Evolutionary conservation across 2,329 filamentous ascomycete species (phyloP).

Genomic region (Diaporthe citri): DNA sequence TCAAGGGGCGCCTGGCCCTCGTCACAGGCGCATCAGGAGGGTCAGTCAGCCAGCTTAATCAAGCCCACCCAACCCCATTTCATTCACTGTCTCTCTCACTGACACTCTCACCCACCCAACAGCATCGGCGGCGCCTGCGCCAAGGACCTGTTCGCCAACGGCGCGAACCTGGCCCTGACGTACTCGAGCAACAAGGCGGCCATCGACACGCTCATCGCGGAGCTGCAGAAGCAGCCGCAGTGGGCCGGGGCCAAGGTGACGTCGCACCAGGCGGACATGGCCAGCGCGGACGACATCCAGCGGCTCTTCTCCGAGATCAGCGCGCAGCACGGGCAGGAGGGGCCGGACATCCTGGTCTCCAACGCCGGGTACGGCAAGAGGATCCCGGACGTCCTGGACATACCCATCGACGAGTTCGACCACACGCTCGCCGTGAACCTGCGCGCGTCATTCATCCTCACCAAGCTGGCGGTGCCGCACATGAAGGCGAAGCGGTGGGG

Average conservation of each 20-base stretch:
- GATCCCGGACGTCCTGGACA: conserved; percentile 68
- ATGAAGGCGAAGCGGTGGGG: conserved; percentile 74
- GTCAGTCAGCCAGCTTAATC: no score
- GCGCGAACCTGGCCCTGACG: conserved; percentile 69
- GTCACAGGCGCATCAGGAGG: conserved; percentile 73
- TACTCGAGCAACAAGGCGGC: conserved; percentile 65
- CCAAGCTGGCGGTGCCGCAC: conserved; percentile 69
- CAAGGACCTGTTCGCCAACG: conserved; percentile 63
- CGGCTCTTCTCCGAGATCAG: conserved; percentile 67
- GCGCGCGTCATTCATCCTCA: conserved; percentile 71
- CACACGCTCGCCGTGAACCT: conserved; percentile 73
- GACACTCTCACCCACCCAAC: neutral
- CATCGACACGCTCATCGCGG: conserved; percentile 58
- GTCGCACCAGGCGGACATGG: conserved; percentile 70
- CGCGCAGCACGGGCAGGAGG: conserved; percentile 60
- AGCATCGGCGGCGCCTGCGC: conserved; percentile 74
- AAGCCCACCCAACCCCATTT: neutral
- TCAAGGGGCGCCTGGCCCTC: conserved; percentile 67
- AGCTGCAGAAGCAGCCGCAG: conserved; percentile 52
- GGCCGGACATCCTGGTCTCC: conserved; percentile 73
- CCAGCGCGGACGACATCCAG: conserved; percentile 64
- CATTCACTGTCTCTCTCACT: conserved; percentile 8
- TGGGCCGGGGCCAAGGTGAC: conserved; percentile 57
- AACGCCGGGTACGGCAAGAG: conserved; percentile 77
- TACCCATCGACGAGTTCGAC: conserved; percentile 74